phyloP scores from a whole-genome alignment of 2,329 filamentous ascomycete genomes.

The Trichoderma sp. region DNA sequence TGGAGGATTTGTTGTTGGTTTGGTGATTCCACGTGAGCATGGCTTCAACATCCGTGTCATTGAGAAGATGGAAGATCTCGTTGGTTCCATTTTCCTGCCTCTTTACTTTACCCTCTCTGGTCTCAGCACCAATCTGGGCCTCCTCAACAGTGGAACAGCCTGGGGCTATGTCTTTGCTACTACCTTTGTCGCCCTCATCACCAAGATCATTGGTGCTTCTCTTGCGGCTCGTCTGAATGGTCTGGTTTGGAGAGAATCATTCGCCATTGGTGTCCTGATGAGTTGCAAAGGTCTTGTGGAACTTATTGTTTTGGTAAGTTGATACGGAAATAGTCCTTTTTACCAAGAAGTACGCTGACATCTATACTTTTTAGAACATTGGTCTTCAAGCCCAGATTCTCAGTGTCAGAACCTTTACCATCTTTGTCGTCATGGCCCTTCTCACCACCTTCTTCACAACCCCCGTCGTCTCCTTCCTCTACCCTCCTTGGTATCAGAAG shows the following conservation, averaged over 20 bases:
- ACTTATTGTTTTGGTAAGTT: constrained; percentile 80
- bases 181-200: constrained; percentile 75
- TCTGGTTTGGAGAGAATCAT: constrained; percentile 84
- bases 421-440: constrained; percentile 92
- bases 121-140: constrained; percentile 80
- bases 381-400: constrained; percentile 81
- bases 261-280: constrained; percentile 88
- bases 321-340: neutral
- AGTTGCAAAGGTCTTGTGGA: constrained; percentile 96
- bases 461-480: constrained; percentile 69
- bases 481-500: constrained; percentile 62
- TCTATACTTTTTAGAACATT: constrained; percentile 56
- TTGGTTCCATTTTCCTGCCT: constrained; percentile 78
- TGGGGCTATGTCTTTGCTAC: constrained; percentile 91
- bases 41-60: constrained; percentile 89
- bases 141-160: constrained; percentile 75
- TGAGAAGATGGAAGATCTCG: constrained; percentile 91
- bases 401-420: constrained; percentile 79
- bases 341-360: neutral
- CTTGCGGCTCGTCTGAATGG: constrained; percentile 73
- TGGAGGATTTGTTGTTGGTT: constrained; percentile 81
- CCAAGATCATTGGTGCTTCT: constrained; percentile 81
- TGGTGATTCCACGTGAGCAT: constrained; percentile 87
- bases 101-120: constrained; percentile 94
- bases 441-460: constrained; percentile 83